Percentiles rank a stretch among this genome's conserved stretches.
Conservation (phyloP, 768 basidiomycete genomes). For the Naganishia onofrii region DNA sequence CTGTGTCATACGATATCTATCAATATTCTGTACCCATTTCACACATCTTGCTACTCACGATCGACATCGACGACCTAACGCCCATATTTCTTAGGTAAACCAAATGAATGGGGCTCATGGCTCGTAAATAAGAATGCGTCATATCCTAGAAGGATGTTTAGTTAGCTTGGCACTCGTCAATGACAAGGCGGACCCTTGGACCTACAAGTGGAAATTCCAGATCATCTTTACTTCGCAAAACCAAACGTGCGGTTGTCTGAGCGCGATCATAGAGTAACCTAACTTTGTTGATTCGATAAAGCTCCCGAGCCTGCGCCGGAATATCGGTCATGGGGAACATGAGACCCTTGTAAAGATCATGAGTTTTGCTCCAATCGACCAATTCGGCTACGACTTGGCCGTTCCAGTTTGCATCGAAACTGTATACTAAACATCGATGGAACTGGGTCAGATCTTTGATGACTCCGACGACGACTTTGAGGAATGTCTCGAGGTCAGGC, state of each 20-base stretch:
- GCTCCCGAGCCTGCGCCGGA: conserved; percentile 61
- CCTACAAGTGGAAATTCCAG: conserved; percentile 65
- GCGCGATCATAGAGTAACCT: conserved; percentile 71
- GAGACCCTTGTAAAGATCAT: conserved; percentile 66
- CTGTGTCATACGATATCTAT: conserved; percentile 51
- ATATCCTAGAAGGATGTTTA: conserved; percentile 59
- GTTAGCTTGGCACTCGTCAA: not conserved
- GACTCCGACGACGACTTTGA: conserved; percentile 70
- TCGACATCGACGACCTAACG: conserved; percentile 79
- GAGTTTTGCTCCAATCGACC: conserved; percentile 71
- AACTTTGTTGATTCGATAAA: conserved; percentile 75
- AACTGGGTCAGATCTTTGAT: conserved; percentile 78
- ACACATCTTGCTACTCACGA: conserved; percentile 56
- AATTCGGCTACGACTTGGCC: conserved; percentile 74
- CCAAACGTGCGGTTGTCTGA: conserved; percentile 69
- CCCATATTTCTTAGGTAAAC: conserved; percentile 77
- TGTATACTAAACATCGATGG: conserved; percentile 76
- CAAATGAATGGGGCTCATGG: conserved; percentile 77
- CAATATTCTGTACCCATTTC: not conserved
- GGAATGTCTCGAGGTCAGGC: conserved; percentile 64
- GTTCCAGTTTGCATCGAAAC: conserved; percentile 77
- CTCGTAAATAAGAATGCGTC: conserved; percentile 79
- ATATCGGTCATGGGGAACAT: conserved; percentile 54
- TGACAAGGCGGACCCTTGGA: conserved; percentile 19
- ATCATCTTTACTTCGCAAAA: conserved; percentile 64